These are phyloP conservation scores for Rhodocollybia butyracea DNA, from an alignment of 768 basidiomycete genomes.

Conservation along the genomic window DNA sequence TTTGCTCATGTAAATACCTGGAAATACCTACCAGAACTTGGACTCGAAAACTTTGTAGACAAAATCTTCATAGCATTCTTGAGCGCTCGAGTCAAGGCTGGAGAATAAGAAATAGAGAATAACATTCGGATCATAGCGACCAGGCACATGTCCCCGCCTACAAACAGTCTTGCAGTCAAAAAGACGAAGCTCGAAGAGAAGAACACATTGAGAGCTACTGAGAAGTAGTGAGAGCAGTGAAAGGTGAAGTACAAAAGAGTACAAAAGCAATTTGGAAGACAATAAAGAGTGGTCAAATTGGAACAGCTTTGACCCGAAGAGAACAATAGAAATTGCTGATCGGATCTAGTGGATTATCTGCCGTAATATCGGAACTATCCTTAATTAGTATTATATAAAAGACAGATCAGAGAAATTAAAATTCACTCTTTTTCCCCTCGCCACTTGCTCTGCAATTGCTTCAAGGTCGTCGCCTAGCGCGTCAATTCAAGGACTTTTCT, in stretches of 20 bases:
- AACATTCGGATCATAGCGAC: background rate
- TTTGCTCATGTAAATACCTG: too few species aligned
- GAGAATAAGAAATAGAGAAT: too few species aligned
- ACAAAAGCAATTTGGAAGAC: too few species aligned
- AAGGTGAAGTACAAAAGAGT: background rate
- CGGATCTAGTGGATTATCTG: background rate
- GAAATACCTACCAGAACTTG: too few species aligned
- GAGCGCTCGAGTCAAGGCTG: too few species aligned
- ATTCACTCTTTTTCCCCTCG: background rate
- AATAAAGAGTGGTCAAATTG: background rate
- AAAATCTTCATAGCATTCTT: too few species aligned
- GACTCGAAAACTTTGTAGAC: too few species aligned
- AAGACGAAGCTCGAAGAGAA: too few species aligned
- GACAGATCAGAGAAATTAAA: background rate
- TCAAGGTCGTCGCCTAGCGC: conserved; percentile 10
- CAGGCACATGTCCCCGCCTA: background rate
- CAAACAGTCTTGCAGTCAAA: too few species aligned
- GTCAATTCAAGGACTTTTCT: conserved; percentile 1
- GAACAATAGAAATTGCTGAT: too few species aligned
- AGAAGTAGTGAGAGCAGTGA: background rate
- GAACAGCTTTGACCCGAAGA: background rate
- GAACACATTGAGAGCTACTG: background rate
- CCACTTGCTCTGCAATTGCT: conserved; percentile 3
- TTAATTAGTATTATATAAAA: background rate
- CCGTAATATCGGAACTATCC: background rate